Percentiles rank a stretch among this genome's conserved stretches.
These are phyloP conservation scores for Cavenderia fasciculata DNA, from an alignment of 78 protist genomes.

Conservation along the genomic window DNA sequence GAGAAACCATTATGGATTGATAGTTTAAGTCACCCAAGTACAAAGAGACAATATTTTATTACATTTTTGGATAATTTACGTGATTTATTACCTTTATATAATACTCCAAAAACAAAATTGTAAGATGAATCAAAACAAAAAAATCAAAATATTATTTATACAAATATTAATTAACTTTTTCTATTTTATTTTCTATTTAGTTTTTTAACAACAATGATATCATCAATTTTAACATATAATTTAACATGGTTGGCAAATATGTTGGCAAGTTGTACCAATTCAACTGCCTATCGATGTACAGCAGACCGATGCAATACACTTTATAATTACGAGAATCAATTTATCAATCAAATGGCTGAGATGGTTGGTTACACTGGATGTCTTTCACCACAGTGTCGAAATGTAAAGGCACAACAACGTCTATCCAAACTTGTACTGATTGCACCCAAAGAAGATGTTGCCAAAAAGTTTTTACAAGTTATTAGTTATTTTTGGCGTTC, in stretches of 20 bases:
- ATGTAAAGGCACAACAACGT: background rate
- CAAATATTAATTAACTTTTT: background rate
- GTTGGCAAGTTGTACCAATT: background rate
- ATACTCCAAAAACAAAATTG: slow-evolving; percentile 63
- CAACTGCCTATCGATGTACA: slow-evolving; percentile 39
- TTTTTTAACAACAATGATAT: slow-evolving; percentile 58
- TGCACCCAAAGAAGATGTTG: slow-evolving; percentile 20
- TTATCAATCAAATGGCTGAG: slow-evolving; percentile 53
- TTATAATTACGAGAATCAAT: slow-evolving; percentile 39
- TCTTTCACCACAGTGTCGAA: slow-evolving; percentile 23
- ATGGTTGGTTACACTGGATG: slow-evolving; percentile 67
- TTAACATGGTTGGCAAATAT: slow-evolving; percentile 39
- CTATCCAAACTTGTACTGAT: slow-evolving; percentile 3
- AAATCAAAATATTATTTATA: background rate
- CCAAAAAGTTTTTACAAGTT: slow-evolving; percentile 41
- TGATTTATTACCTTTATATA: slow-evolving; percentile 48
- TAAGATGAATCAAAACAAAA: background rate
- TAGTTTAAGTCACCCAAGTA: slow-evolving; percentile 49
- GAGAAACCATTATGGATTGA: slow-evolving; percentile 78
- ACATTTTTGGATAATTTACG: slow-evolving; percentile 22
- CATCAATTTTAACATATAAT: slow-evolving; percentile 54
- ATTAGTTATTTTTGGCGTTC: slow-evolving; percentile 70
- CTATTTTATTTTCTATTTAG: background rate
- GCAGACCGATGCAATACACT: slow-evolving; percentile 37
- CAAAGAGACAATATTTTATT: slow-evolving; percentile 44